Percentiles rank a stretch among this genome's conserved stretches.
phyloP scores from a whole-genome alignment of 129 eudicot species.

The Dittrichia graveolens region DNA sequence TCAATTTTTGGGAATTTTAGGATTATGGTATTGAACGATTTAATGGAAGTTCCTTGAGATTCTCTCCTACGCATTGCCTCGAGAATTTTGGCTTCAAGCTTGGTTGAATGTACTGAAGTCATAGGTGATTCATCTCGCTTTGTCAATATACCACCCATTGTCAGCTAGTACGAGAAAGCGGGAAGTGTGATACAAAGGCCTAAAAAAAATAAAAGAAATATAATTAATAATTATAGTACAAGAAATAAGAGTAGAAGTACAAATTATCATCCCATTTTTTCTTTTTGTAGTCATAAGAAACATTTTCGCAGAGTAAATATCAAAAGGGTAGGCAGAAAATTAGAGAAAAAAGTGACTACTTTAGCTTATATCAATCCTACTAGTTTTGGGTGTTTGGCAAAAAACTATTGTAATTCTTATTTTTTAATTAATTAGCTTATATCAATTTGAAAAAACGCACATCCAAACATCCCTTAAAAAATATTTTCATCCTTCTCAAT shows the following conservation, averaged over 20 bases:
- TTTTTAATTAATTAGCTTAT: too few species aligned
- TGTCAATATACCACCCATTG: constrained; percentile 61
- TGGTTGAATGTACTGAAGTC: constrained; percentile 55
- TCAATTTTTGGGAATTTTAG: constrained; percentile 86
- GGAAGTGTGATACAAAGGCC: background rate
- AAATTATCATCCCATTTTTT: background rate
- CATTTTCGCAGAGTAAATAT: background rate
- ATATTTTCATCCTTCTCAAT: too few species aligned
- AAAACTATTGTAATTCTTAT: background rate
- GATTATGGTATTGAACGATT: constrained; percentile 71
- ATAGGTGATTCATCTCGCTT: constrained; percentile 46
- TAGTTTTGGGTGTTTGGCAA: background rate
- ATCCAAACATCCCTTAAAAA: too few species aligned
- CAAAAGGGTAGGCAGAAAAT: background rate
- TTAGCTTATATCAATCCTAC: background rate
- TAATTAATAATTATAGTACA: background rate
- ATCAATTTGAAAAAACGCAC: too few species aligned
- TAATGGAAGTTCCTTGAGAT: constrained; percentile 65
- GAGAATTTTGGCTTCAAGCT: constrained; percentile 72
- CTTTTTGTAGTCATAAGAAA: background rate
- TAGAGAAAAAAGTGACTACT: background rate
- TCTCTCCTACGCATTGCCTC: constrained; percentile 76
- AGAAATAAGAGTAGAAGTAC: background rate
- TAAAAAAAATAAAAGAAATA: background rate
- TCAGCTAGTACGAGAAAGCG: constrained; percentile 18